These are phyloP conservation scores for Abortiporus biennis DNA, from an alignment of 1,284 basidiomycete genomes.

Conservation along the genomic window DNA sequence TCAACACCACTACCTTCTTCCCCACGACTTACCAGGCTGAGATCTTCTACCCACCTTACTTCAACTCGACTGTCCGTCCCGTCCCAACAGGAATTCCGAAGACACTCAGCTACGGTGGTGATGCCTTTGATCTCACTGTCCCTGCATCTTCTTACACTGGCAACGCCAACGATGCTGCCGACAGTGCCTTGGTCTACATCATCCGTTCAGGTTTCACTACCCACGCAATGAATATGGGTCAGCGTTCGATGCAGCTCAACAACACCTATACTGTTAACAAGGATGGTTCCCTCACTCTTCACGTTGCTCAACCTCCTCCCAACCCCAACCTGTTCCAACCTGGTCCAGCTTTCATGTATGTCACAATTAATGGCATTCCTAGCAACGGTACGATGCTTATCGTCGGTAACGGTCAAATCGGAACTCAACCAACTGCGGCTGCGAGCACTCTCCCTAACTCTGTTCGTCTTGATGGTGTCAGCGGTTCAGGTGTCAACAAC, in stretches of 20 bases:
- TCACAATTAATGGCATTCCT: slow-evolving; percentile 80
- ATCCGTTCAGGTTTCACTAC: slow-evolving; percentile 90
- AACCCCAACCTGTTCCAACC: slow-evolving; percentile 83
- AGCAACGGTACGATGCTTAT: slow-evolving; percentile 71
- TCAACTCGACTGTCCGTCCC: slow-evolving; percentile 72
- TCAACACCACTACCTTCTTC: slow-evolving; percentile 61
- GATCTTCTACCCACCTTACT: slow-evolving; percentile 84
- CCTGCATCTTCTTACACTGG: slow-evolving; percentile 62
- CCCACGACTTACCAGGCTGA: slow-evolving; percentile 87
- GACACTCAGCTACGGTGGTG: slow-evolving; percentile 82
- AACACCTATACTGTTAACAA: slow-evolving; percentile 76
- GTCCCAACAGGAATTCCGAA: slow-evolving; percentile 65
- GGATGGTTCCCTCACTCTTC: slow-evolving; percentile 69
- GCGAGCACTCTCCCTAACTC: slow-evolving; percentile 48
- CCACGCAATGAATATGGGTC: slow-evolving; percentile 94
- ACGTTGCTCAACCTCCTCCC: slow-evolving; percentile 76
- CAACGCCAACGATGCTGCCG: slow-evolving; percentile 61
- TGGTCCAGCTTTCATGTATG: slow-evolving; percentile 79
- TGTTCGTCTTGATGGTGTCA: slow-evolving; percentile 34
- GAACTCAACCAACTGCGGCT: slow-evolving; percentile 47
- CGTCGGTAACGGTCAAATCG: slow-evolving; percentile 77
- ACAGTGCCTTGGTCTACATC: slow-evolving; percentile 76
- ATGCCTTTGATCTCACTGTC: slow-evolving; percentile 64
- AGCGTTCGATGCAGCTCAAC: slow-evolving; percentile 72
- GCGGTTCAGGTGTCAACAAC: slow-evolving; percentile 17